Evolutionary conservation across 2,329 filamentous ascomycete genomes (phyloP), one percentile per base, ranked within the genome.

Genomic region (Drechmeria coniospora): DNA sequence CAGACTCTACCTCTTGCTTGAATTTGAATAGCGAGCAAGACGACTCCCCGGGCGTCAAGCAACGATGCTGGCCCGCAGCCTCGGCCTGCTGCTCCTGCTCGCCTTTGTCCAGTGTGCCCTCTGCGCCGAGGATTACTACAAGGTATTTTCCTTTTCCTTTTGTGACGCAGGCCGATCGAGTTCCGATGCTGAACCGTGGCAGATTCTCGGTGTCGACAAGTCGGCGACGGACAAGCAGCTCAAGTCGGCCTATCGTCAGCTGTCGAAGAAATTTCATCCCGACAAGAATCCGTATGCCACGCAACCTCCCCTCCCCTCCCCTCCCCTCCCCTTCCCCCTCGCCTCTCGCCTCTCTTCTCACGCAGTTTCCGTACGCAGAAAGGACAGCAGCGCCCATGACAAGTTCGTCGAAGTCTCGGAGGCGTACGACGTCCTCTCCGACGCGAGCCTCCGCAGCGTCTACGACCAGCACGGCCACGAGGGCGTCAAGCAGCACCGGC

Each of bases 391-490:
- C 4, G 87, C 86, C 20, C 74, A 87, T 40, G 69, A 86, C 50
- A 93, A 87, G 52, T 98, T 98, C 50, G 83, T 94, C 52, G 73
- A 84, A 47, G 76, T 98, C 26, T 81, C 86, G 25, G 86, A 94
- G 59, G 90, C 90, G 32, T 98, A 98, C 66, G 90, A 95, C 46
- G 73, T 82, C 23, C 76, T 98, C 17, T 82, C 74, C 40, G 76
- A 90, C 39, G 52, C 75, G 18, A 75, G 90, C 34, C 74, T 74
- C 15, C 81, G 90, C 42, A 73, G 79, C 41, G 79, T 95, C 45
- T 98, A 98, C 65, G 86, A 98, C 53, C 74, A 84, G 47, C 79
- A 92, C 50, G 90, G 90, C 34, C 80, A 93, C 49, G 87, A 95
- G 27, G 90, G 84, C 15, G 63, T 95, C 27, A 73, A 90, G 46